Base-by-base conservation (phyloP, 2,329 filamentous ascomycete species). In the Aspergillus glaucus region DNA sequence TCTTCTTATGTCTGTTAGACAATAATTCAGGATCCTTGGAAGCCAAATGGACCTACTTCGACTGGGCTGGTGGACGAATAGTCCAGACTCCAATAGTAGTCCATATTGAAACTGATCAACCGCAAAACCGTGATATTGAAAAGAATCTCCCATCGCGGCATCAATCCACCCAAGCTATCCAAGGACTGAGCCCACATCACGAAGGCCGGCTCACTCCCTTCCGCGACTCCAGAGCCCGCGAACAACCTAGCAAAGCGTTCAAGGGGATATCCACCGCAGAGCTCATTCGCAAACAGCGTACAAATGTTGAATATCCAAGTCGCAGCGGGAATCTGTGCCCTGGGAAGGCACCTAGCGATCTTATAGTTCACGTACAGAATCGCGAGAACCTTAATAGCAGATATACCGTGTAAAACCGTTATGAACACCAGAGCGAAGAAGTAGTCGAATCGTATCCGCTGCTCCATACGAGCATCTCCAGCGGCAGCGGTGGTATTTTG, bases 81-180 rank as follows among this genome's bases (percentile, higher is more conserved):
- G 55, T 87, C 82, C 2, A 87, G 68, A 60, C 88, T 93, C 92
- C 93, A 98, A 67, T 95, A 92, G 66, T 95, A 91, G 70, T 98
- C 93, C 64, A 98, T 70, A 67, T 97, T 97, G 78, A 95, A 98
- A 66, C 92, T 96, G 60, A 98, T 90, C 43, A 97, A 76, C 4
- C 93, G 85, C 48, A 98, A 74, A 22, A 97, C 85, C 3, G 92
- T 96, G 53, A 98, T 82, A 63, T 98, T 98, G 78, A 98, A 98
- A 4, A 96, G 78, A n/a, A 98, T 84, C 66, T 97, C 89, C 93
- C 93, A 98, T 50, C 92, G 81, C 0, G 85, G 77, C 64, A 95
- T 84, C n/a, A 98, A 73, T 0, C 93, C 93, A 6, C 88, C 84
- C 55, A 86, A 85, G 46, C 78, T 76, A 69, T 98, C 93, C 14